Base-by-base conservation (phyloP, 2,329 filamentous ascomycete genomes). In the Pseudogymnoascus sp. region DNA sequence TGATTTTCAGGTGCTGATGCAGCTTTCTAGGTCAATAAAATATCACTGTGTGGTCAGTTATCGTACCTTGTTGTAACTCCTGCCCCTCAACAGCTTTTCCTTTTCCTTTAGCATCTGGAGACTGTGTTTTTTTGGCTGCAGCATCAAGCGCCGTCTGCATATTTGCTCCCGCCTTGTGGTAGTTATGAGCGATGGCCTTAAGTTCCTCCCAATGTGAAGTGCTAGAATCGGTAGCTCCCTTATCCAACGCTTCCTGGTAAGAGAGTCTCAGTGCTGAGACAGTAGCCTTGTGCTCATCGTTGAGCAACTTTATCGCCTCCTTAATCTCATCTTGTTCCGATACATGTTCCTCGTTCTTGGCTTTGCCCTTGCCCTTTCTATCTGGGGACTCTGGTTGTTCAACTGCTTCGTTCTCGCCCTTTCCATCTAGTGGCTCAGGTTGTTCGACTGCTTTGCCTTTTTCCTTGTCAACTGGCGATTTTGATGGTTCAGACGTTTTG, bases 61-160 rank as follows among this genome's bases (percentile, higher is more conserved):
- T 52, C 45, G 6, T 16, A 52, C 45, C 45, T 52, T 52, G 25
- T 8, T 31, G 25, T 52, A 25, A 8, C n/a, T 31, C 5, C n/a
- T 52, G 14, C 31, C 4, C 25, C 16, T 31, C 25, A 2, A 5
- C 25, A 52, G 25, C 8, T 18, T 52, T 52, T n/a, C 14, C 23
- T 31, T 18, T 16, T 4, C n/a, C 45, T 16, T 52, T 31, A 4
- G 2, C 14, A 31, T 52, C 45, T 16, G 1, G 16, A 11, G 8
- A 16, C 16, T 18, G n/a, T 21, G 9, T 3, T 21, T 21, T 11
- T 18, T 41, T 41, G 8, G 3, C 16, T 41, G 86, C 71, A 41
- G 81, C 79, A 18, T 83, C 79, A 33, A 88, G 76, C 72, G 83
- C 81, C 69, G 76, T 79, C 71, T 86, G 80, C 55, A 87, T 73